Evolutionary conservation across 2,329 filamentous ascomycete genomes (phyloP), one percentile per base, ranked within the genome.

Genomic region (Cladosporium sp.): DNA sequence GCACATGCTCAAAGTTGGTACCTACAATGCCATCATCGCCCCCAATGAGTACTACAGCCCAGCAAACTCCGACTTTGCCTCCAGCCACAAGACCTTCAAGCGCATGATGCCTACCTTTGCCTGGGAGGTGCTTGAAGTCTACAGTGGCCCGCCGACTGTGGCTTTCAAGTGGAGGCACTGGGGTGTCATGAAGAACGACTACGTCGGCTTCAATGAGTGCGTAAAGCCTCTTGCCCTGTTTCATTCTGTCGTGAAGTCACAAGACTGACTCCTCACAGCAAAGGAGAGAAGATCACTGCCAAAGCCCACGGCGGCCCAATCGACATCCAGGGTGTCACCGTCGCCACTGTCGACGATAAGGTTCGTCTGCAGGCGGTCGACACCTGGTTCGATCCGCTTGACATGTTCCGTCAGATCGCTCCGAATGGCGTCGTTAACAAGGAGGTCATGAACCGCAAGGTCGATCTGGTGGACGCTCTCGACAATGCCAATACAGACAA

Each of bases 91-190:
- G 72, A 80, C 80, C 0, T 86, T 86, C 66, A 85, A 85, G 70
- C 72, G 80, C 47, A 85, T 85, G 82, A 86, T 86, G 82, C 83
- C 83, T 0, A 81, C 76, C 0, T 86, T 86, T 64, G 83, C 82
- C 0, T 86, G 83, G 82, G 83, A 86, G 67, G 82, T 86, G 1
- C 62, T 84, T 13, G 83, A 85, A 63, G 81, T 86, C 2, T 85
- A 84, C 61, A 79, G 77, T 53, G 82, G 80, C 0, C 82, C 82
- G 19, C 83, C 83, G 2, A 70, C 71, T 11, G 81, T 85, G 30
- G 72, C 74, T 2, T 84, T 85, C 64, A 74, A 78, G 57, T 86
- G 83, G 83, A 71, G 83, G 4, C 83, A 86, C 63, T 86, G 83
- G 83, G 83, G 82, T 0, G 65, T 69, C 4, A 85, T 86, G 78